These are phyloP conservation scores for Nigrospora oryzae DNA, from an alignment of 2,329 filamentous ascomycete species.

Conservation along the genomic window DNA sequence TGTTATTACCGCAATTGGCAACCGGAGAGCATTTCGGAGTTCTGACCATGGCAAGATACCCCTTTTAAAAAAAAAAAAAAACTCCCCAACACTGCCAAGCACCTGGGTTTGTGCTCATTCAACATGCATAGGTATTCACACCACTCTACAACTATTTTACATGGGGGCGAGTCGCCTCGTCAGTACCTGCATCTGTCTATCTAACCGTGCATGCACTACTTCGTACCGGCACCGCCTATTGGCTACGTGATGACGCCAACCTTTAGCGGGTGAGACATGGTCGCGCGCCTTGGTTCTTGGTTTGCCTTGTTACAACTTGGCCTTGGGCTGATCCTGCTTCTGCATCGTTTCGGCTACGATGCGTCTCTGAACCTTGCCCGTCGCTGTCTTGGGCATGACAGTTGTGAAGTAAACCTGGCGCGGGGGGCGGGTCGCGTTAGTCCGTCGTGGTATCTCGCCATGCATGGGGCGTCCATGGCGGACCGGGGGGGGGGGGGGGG, in stretches of 20 bases:
- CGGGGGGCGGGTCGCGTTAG: not conserved
- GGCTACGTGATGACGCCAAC: too few species aligned
- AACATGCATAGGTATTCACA: too few species aligned
- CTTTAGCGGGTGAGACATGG: too few species aligned
- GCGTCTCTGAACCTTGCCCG: constrained; percentile 77
- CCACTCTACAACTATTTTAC: too few species aligned
- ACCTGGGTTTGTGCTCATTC: not conserved
- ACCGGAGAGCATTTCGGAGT: not conserved
- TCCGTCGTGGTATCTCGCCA: not conserved
- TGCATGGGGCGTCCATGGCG: not conserved
- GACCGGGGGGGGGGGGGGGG: not conserved
- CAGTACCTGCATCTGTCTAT: too few species aligned
- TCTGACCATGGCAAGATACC: not conserved
- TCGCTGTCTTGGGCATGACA: constrained; percentile 86
- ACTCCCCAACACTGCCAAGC: not conserved
- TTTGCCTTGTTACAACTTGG: constrained; percentile 36
- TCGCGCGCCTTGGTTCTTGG: too few species aligned
- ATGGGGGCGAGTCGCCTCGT: too few species aligned
- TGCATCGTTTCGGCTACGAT: constrained; percentile 83
- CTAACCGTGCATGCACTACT: too few species aligned
- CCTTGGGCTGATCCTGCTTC: constrained; percentile 51
- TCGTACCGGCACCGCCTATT: too few species aligned
- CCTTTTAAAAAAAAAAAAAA: not conserved
- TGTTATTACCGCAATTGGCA: too few species aligned
- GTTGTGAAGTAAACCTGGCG: constrained; percentile 69